Conservation (phyloP, 176 grass and related monocot genomes). For the Carex pumila region DNA sequence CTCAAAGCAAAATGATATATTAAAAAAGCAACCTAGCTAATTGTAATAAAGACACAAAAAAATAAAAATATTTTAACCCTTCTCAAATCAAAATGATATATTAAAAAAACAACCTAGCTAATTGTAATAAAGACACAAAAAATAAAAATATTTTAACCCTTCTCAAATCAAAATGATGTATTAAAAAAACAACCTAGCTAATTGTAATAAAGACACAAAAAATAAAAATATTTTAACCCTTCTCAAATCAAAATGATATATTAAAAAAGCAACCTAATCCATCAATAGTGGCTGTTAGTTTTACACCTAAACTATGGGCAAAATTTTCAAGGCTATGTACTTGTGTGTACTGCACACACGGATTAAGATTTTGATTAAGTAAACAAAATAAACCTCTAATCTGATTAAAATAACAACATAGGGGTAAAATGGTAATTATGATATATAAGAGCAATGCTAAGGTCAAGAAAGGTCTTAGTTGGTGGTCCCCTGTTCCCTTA, state of each 20-base stretch:
- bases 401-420: neutral
- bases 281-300: neutral
- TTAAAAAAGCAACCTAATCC: neutral
- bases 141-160: too few relatives aligned
- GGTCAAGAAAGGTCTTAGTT: neutral
- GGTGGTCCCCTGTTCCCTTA: neutral
- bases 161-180: too few relatives aligned
- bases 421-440: slow-evolving; percentile 22
- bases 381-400: neutral
- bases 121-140: too few relatives aligned
- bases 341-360: neutral
- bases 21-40: too few relatives aligned
- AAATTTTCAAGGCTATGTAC: neutral
- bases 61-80: too few relatives aligned
- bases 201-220: too few relatives aligned
- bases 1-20: too few relatives aligned
- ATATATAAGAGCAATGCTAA: neutral
- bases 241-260: too few relatives aligned
- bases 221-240: too few relatives aligned
- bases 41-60: too few relatives aligned
- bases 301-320: neutral
- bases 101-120: too few relatives aligned
- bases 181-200: neutral
- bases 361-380: slow-evolving; percentile 6
- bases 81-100: too few relatives aligned